Evolutionary conservation across 495 filamentous ascomycete species (phyloP), one percentile per base, ranked within the genome.

Genomic region (Apiosordaria backusii): DNA sequence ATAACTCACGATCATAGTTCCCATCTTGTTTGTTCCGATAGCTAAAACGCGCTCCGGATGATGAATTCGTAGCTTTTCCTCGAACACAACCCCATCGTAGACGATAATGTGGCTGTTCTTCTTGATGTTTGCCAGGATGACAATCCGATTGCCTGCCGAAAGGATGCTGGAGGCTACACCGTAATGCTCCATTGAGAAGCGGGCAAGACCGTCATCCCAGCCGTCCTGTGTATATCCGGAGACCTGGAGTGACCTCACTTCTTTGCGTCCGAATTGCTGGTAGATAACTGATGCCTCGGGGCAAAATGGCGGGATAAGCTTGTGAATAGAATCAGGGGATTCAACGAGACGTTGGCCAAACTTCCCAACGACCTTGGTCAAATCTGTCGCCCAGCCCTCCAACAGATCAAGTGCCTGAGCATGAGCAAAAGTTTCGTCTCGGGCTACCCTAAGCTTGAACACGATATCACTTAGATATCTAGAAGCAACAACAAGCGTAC

Each of bases 281-380:
- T 58, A 58, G 4, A 58, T 58, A 4, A 25, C 24, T 15, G 55
- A 58, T 3, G 16, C 22, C n/a, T 21, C 13, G n/a, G 55, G 55
- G 22, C 55, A 58, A 23, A 58, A 58, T 2, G 55, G 55, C 16
- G 55, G 55, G 22, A 58, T 58, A 19, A 25, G n/a, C 16, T 22
- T 21, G 19, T 23, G 22, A 4, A 58, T 58, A 2, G n/a, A 22
- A 4, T 58, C 55, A 16, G 55, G 55, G 22, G 4, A 4, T 26
- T 22, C 21, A 4, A 26, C 13, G 5, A 58, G 55, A 22, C 22
- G 19, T 15, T 58, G 18, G 5, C 55, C 55, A 58, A 58, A 58
- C 22, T 58, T 58, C 5, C 55, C 55, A 15, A 58, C 55, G 16
- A 58, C 22, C 16, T 58, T 58, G 55, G 13, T 26, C 55, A 58